phyloP scores from a whole-genome alignment of 371 early-diverging fungal genomes.

The Neoconidiobolus thromboides region DNA sequence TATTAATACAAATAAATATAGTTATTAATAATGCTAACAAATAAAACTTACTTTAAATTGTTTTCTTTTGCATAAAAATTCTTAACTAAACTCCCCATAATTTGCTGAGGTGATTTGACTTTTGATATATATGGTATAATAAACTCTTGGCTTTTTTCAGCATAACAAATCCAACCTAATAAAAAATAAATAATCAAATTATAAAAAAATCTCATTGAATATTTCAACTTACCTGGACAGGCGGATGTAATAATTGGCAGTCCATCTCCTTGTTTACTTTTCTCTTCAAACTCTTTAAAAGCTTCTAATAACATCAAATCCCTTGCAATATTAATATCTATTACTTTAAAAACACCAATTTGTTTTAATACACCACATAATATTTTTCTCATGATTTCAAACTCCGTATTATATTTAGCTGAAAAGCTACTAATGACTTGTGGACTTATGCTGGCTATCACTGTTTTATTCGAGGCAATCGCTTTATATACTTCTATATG shows the following conservation, averaged over 20 bases:
- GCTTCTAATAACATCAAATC: slow-evolving; percentile 67
- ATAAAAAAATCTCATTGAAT: background rate
- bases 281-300: slow-evolving; percentile 71
- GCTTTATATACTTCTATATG: slow-evolving; percentile 66
- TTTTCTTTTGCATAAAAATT: slow-evolving; percentile 45
- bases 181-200: background rate
- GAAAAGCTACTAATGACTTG: background rate
- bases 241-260: slow-evolving; percentile 23
- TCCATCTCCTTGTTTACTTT: slow-evolving; percentile 1
- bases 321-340: slow-evolving; percentile 72
- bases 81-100: slow-evolving; percentile 84
- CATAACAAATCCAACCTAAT: slow-evolving; percentile 89
- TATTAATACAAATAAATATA: background rate
- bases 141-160: slow-evolving; percentile 89
- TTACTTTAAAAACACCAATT: slow-evolving; percentile 53
- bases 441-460: slow-evolving; percentile 13
- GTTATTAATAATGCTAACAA: background rate
- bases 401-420: no score
- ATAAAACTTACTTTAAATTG: slow-evolving; percentile 20
- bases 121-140: slow-evolving; percentile 64
- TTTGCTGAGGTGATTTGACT: slow-evolving; percentile 87
- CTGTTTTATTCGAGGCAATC: slow-evolving; percentile 37
- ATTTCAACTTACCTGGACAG: slow-evolving; percentile 17
- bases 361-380: no score
- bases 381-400: no score